These are phyloP conservation scores for Patellifolia procumbens DNA, from an alignment of 179 eudicot species.

Conservation along the genomic window DNA sequence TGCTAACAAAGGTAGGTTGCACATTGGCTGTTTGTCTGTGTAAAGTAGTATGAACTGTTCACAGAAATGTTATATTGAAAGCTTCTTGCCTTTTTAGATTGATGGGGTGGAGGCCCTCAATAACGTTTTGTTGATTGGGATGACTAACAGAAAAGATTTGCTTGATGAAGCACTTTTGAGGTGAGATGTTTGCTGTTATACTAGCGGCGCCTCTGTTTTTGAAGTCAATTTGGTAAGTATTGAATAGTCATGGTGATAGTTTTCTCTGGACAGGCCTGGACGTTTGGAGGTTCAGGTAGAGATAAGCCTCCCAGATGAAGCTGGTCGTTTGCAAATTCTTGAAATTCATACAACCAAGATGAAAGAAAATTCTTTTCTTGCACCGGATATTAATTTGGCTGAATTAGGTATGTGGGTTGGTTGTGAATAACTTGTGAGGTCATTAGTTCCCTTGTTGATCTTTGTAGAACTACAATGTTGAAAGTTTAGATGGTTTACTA, in stretches of 20 bases:
- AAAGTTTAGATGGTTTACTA: not conserved
- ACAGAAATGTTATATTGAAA: slow-evolving; percentile 20
- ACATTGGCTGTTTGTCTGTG: not conserved
- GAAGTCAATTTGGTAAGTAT: not conserved
- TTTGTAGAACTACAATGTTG: not conserved
- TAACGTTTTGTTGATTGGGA: slow-evolving; percentile 95
- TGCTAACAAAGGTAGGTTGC: slow-evolving; percentile 78
- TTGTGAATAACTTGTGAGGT: slow-evolving; percentile 13
- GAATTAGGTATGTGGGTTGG: slow-evolving; percentile 65
- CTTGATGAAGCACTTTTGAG: slow-evolving; percentile 98
- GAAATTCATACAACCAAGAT: slow-evolving; percentile 95
- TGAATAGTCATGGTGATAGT: not conserved
- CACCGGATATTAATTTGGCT: slow-evolving; percentile 81
- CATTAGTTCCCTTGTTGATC: not conserved
- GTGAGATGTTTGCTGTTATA: slow-evolving; percentile 35
- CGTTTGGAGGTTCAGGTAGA: slow-evolving; percentile 99
- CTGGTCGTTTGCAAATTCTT: slow-evolving; percentile 94
- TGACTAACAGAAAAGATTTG: slow-evolving; percentile 98
- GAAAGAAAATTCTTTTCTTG: slow-evolving; percentile 94
- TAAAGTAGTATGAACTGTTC: not conserved
- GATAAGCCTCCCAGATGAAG: slow-evolving; percentile 98
- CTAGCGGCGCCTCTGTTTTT: not conserved
- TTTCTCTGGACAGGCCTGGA: slow-evolving; percentile 70
- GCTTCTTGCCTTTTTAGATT: slow-evolving; percentile 49
- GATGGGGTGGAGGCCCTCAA: slow-evolving; percentile 98